These are phyloP conservation scores for Lyophyllum semitale DNA, from an alignment of 768 basidiomycete genomes.

Conservation along the genomic window DNA sequence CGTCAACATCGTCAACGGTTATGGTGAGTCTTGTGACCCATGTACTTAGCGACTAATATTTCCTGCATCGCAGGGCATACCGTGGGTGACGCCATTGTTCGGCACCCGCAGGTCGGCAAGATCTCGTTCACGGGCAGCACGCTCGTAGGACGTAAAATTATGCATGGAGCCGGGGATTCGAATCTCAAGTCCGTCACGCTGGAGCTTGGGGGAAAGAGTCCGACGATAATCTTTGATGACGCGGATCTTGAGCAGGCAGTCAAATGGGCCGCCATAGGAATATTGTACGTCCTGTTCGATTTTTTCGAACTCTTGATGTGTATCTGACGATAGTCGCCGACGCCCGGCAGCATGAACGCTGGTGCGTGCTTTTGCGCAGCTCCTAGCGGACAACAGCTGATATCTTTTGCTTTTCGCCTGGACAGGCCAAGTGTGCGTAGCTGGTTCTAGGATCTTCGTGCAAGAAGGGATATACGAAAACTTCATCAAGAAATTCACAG, in stretches of 20 bases:
- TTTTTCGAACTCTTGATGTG: background rate
- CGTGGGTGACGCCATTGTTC: slow-evolving; percentile 58
- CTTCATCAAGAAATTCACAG: background rate
- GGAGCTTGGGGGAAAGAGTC: slow-evolving; percentile 75
- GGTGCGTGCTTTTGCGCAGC: slow-evolving; percentile 13
- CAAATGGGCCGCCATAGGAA: slow-evolving; percentile 57
- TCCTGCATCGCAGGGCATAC: background rate
- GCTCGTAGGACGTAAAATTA: slow-evolving; percentile 60
- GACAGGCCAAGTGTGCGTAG: background rate
- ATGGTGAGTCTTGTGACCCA: slow-evolving; percentile 33
- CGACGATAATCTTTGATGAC: slow-evolving; percentile 62
- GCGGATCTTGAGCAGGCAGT: slow-evolving; percentile 61
- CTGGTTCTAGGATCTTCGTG: background rate
- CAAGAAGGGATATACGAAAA: background rate
- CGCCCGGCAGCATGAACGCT: slow-evolving; percentile 17
- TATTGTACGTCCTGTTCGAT: slow-evolving; percentile 46
- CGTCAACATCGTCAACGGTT: slow-evolving; percentile 25
- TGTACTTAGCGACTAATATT: background rate
- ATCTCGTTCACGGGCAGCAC: slow-evolving; percentile 77
- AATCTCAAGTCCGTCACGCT: slow-evolving; percentile 74
- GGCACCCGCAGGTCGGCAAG: slow-evolving; percentile 60
- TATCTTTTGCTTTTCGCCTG: background rate
- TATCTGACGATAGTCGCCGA: background rate
- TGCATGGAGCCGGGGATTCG: slow-evolving; percentile 60
- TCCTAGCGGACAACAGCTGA: background rate